These are phyloP conservation scores for Mucor ambiguus DNA, from an alignment of 371 early-diverging fungal genomes.

Conservation along the genomic window DNA sequence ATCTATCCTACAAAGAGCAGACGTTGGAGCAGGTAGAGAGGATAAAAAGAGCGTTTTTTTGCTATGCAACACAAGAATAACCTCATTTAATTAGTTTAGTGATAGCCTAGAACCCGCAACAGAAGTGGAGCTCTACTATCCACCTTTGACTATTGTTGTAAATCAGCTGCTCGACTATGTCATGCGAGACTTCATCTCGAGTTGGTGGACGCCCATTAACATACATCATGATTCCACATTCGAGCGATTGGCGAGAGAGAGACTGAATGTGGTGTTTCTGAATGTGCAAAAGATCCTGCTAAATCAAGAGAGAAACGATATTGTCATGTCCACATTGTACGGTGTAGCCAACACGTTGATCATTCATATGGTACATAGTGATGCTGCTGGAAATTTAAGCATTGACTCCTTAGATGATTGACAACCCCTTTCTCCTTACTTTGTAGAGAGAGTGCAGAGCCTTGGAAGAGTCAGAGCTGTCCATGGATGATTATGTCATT, in stretches of 20 bases:
- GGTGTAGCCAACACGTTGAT: constrained; percentile 54
- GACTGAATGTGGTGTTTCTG: constrained; percentile 32
- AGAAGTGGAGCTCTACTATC: constrained; percentile 33
- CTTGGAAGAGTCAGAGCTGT: constrained; percentile 39
- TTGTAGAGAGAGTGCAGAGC: constrained; percentile 50
- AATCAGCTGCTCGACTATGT: constrained; percentile 44
- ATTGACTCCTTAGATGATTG: constrained; percentile 4
- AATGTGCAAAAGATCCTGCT: constrained; percentile 44
- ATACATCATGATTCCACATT: constrained; percentile 32
- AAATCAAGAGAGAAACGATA: constrained; percentile 52
- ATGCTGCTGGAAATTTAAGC: neutral
- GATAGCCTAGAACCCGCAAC: constrained; percentile 12
- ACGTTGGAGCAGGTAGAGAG: neutral
- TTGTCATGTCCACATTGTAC: constrained; percentile 51
- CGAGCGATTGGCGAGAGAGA: constrained; percentile 30
- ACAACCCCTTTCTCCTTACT: neutral
- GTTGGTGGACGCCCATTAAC: constrained; percentile 55
- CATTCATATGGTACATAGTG: constrained; percentile 50
- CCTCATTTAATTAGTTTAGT: constrained; percentile 9
- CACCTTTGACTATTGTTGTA: constrained; percentile 35
- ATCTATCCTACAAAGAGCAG: constrained; percentile 5
- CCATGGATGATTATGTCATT: constrained; percentile 37
- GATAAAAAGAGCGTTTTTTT: neutral
- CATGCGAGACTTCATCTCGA: constrained; percentile 51
- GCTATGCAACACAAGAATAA: neutral